phyloP scores from a whole-genome alignment of 306 rosid species.

The Lablab purpureus region DNA sequence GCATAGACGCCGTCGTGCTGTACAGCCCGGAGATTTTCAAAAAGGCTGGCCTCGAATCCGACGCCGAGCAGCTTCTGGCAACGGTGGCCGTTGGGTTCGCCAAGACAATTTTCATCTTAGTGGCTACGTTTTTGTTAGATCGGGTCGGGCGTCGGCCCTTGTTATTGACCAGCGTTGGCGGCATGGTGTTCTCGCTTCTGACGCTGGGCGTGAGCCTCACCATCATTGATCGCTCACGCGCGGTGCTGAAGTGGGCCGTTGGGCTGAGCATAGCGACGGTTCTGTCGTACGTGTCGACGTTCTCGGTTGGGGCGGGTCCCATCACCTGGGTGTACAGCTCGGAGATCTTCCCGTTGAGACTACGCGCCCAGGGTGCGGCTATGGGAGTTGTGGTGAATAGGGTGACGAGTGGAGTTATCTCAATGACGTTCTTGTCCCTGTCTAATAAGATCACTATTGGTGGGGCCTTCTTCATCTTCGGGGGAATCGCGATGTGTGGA shows the following conservation, averaged over 20 bases:
- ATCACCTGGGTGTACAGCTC: constrained; percentile 84
- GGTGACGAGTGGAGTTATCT: constrained; percentile 62
- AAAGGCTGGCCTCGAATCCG: constrained; percentile 66
- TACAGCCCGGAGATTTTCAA: constrained; percentile 76
- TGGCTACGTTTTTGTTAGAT: constrained; percentile 78
- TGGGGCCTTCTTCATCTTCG: constrained; percentile 83
- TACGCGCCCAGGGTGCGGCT: constrained; percentile 87
- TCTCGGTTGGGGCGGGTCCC: constrained; percentile 90
- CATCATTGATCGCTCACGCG: constrained; percentile 48
- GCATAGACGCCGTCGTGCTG: constrained; percentile 84
- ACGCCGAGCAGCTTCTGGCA: constrained; percentile 57
- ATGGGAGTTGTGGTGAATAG: constrained; percentile 71
- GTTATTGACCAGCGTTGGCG: constrained; percentile 64
- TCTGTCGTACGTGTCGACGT: constrained; percentile 63
- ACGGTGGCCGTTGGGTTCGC: constrained; percentile 83
- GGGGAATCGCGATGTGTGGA: constrained; percentile 61
- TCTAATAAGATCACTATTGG: constrained; percentile 63
- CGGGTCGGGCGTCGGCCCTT: constrained; percentile 80
- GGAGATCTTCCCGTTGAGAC: constrained; percentile 77
- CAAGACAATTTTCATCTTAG: constrained; percentile 70
- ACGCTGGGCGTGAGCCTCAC: constrained; percentile 60
- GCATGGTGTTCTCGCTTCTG: constrained; percentile 62
- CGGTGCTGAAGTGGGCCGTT: constrained; percentile 60
- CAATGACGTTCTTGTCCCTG: constrained; percentile 82
- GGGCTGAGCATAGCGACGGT: constrained; percentile 56